A percentile compares a stretch with the other conserved stretches of the same genome.
Evolutionary conservation across 352 stramenopile genomes (phyloP).

Genomic region (Sclerospora graminicola): DNA sequence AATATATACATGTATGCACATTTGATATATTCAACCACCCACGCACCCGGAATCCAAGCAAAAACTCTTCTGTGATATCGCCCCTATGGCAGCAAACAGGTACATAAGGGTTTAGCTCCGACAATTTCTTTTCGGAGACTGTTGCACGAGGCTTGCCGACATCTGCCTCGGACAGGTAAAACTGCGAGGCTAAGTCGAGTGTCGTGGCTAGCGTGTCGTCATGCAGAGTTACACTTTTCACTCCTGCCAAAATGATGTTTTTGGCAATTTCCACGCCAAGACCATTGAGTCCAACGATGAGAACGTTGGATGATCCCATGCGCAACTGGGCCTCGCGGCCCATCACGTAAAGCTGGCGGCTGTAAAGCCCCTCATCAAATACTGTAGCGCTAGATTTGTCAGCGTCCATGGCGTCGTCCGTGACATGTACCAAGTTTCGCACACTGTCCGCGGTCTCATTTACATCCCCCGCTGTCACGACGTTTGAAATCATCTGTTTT

Average conservation of each 20-base stretch:
- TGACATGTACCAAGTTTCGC: constrained; percentile 58
- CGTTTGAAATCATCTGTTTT: constrained; percentile 43
- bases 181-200: constrained; percentile 92
- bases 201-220: constrained; percentile 81
- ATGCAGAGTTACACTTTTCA: constrained; percentile 92
- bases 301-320: constrained; percentile 92
- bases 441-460: constrained; percentile 66
- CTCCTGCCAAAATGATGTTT: constrained; percentile 96
- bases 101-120: constrained; percentile 97
- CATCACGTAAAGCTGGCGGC: constrained; percentile 98
- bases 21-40: background rate
- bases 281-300: constrained; percentile 93
- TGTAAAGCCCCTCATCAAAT: constrained; percentile 85
- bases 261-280: constrained; percentile 97
- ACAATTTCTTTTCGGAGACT: constrained; percentile 82
- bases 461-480: constrained; percentile 57
- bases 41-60: constrained; percentile 65
- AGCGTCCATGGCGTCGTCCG: constrained; percentile 58
- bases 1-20: background rate
- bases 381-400: constrained; percentile 30
- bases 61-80: constrained; percentile 56
- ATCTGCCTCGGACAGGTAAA: constrained; percentile 90
- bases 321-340: constrained; percentile 96
- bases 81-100: constrained; percentile 58
- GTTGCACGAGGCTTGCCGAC: constrained; percentile 82